Base-by-base conservation (phyloP, 2,329 filamentous ascomycete species). In the Paracorniculantispora psalliotae region DNA sequence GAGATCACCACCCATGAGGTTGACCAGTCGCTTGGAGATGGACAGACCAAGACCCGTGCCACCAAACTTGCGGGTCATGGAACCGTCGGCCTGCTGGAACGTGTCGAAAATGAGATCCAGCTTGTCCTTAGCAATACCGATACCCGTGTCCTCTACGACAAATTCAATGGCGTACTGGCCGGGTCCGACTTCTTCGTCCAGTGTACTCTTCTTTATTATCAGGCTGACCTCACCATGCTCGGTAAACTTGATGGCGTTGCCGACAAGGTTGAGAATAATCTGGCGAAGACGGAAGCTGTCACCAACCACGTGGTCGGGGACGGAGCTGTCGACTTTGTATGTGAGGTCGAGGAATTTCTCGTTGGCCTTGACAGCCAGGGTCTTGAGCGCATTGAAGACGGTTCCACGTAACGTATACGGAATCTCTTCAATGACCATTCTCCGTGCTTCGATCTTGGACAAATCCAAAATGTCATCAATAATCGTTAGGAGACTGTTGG, bases 181-280 rank as follows among this genome's bases (percentile, higher is more conserved):
- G 12, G 81, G 79, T 13, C 81, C 81, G 44, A 85, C 80, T 50
- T 87, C 82, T 50, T 86, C 81, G 62, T 84, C 80, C 30, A 90
- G 66, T 79, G 75, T 86, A 81, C 68, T 78, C 69, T 84, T 80
- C 65, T 87, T 86, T 66, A 97, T 97, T n/a, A 89, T 92, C 56
- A 97, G 85, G 72, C 92, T 96, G 67, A 99, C 94, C 72, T 96
- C 92, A 62, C 94, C 94, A 67, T 96, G 89, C 73, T 97, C 93
- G 3, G 94, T 97, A 73, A 99, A 99, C 72, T 99, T 99, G 80
- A 99, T 97, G 58, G 94, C 93, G 69, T 99, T 99, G 69, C 94
- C 94, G 57, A 97, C 93, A 59, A 99, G 79, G 75, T 99, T 99
- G 59, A 97, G 83, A 63, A 97, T 97, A 67, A 99, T 96, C 75